Evolutionary conservation across 495 filamentous ascomycete genomes (phyloP), one percentile per base, ranked within the genome.

Genomic region (Penicillium chermesinum): DNA sequence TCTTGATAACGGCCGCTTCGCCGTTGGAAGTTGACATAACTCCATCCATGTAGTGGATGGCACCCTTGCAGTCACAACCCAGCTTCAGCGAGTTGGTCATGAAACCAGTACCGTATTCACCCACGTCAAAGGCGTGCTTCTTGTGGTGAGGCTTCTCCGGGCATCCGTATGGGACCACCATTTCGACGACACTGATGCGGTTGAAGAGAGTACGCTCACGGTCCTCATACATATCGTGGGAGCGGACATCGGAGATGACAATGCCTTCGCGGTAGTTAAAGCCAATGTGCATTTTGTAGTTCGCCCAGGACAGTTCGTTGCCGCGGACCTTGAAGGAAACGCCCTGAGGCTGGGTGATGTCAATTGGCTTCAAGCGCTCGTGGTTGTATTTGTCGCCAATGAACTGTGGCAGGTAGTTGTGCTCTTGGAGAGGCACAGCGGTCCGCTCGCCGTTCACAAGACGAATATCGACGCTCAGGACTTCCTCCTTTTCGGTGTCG

Each of bases 261-360:
- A 96, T 87, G 21, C 91, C 91, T 64, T 96, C 91, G n/a, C 88
- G 80, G 69, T 95, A 90, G 75, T 91, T 96, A 70, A 89, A 91
- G 12, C 86, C 84, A 36, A 90, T 67, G 51, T 69, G 65, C 64
- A 69, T 71, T 49, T 69, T 69, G 53, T 49, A 65, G 42, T 63
- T 65, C 35, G 65, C 67, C 67, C 65, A 70, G 4, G 61, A 57
- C 19, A 70, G 47, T 46, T 67, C 66, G 27, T 67, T 70, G 13
- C 64, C 64, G 33, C 63, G 63, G 48, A 70, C 54, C 43, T 58
- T 61, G 64, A 70, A 70, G n/a, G 66, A 70, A 7, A 67, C 66
- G 21, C 66, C 66, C 50, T 66, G 57, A 9, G 66, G 64, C 55
- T 67, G 64, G 35, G 61, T 66, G 53, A 70, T 69, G 34, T 69